These are phyloP conservation scores for Boletus rubropictus DNA, from an alignment of 768 basidiomycete genomes.

Conservation along the genomic window DNA sequence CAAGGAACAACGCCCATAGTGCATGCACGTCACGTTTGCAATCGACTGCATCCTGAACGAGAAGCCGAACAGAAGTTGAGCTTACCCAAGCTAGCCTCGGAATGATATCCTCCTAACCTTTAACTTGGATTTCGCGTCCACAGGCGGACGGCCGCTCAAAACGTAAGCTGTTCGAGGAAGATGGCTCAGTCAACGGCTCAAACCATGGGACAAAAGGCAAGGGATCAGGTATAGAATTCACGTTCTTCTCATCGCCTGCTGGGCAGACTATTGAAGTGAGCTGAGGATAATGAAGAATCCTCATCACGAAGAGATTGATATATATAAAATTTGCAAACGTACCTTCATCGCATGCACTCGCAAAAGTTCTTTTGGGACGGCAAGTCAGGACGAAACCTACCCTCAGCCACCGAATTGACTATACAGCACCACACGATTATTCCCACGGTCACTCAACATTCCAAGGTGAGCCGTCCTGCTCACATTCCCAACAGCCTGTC, in stretches of 20 bases:
- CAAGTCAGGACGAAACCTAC: slow-evolving; percentile 5
- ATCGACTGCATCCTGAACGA: slow-evolving; percentile 41
- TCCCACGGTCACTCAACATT: slow-evolving; percentile 14
- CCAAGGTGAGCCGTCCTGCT: neutral
- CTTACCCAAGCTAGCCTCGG: slow-evolving; percentile 12
- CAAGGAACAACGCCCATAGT: slow-evolving; percentile 58
- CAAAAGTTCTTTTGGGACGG: neutral
- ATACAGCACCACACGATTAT: slow-evolving; percentile 24
- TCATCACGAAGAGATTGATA: slow-evolving; percentile 24
- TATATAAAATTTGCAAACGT: neutral
- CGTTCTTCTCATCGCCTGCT: slow-evolving; percentile 49
- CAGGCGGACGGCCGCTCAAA: neutral
- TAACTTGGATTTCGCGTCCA: neutral
- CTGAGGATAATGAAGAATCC: slow-evolving; percentile 44
- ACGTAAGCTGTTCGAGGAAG: neutral
- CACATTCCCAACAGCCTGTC: neutral
- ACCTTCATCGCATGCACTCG: slow-evolving; percentile 1
- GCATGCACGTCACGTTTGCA: slow-evolving; percentile 55
- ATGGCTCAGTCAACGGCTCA: slow-evolving; percentile 2
- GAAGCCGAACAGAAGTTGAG: neutral
- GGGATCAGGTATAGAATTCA: slow-evolving; percentile 37
- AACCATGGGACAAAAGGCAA: neutral
- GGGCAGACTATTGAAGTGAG: slow-evolving; percentile 57
- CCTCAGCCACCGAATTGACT: slow-evolving; percentile 30
- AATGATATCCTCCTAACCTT: too few species aligned